A percentile compares a stretch with the other conserved stretches of the same genome.
phyloP scores from a whole-genome alignment of 805 yeast genomes.

The Cyberlindnera amylophila region DNA sequence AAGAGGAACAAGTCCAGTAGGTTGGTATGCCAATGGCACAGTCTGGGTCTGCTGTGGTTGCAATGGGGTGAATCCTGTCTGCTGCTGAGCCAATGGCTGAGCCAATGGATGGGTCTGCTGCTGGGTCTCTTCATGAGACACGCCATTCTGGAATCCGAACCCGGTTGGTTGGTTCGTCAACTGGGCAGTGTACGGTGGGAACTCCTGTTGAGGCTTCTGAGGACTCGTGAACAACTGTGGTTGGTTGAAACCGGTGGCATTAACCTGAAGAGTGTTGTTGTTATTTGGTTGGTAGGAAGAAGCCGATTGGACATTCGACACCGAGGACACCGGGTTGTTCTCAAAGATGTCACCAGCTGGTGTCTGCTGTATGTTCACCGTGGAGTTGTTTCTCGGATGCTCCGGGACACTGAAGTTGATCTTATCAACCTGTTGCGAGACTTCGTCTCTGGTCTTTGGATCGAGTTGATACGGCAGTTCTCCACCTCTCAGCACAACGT shows the following conservation, averaged over 20 bases:
- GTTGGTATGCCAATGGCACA: conserved; percentile 9
- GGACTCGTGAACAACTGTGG: conserved; percentile 17
- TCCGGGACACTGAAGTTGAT: conserved; percentile 77
- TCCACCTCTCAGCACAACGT: conserved; percentile 70
- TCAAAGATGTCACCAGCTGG: conserved; percentile 21
- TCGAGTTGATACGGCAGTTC: conserved; percentile 72
- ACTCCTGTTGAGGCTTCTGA: conserved; percentile 15
- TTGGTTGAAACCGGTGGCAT: conserved; percentile 12
- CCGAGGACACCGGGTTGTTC: conserved; percentile 30
- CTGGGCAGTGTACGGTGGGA: conserved; percentile 4
- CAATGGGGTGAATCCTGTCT: neutral
- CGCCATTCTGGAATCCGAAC: conserved; percentile 20
- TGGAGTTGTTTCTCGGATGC: conserved; percentile 18
- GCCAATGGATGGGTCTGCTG: too few relatives aligned
- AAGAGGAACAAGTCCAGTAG: conserved; percentile 13
- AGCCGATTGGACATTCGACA: conserved; percentile 7
- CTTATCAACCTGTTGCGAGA: conserved; percentile 79
- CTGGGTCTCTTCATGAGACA: too few relatives aligned
- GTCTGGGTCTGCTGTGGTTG: conserved; percentile 26
- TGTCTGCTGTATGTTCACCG: neutral
- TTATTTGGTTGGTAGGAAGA: conserved; percentile 5
- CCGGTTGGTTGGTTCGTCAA: conserved; percentile 26
- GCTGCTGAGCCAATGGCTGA: too few relatives aligned
- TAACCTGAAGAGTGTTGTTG: conserved; percentile 7
- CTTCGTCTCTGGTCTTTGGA: conserved; percentile 72